phyloP scores from a whole-genome alignment of 176 grass and related monocot species.

The Oryza brachyantha region DNA sequence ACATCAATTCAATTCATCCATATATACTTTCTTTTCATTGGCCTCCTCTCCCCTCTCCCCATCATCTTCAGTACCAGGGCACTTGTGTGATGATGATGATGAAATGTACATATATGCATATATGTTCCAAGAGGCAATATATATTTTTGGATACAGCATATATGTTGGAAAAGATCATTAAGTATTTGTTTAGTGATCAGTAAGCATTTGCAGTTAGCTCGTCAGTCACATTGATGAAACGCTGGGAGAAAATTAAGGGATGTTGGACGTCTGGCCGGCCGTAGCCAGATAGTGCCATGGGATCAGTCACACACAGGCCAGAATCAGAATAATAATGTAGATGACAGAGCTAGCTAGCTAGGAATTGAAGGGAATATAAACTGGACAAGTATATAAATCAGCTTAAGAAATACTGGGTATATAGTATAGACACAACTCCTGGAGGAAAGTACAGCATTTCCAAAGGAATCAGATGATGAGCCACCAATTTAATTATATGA shows the following conservation, averaged over 20 bases:
- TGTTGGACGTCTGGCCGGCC: slow-evolving; percentile 17
- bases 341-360: not conserved
- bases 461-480: slow-evolving; percentile 20
- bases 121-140: not conserved
- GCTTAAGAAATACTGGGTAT: not conserved
- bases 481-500: slow-evolving; percentile 21
- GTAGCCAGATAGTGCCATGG: slow-evolving; percentile 27
- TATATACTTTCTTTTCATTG: not conserved
- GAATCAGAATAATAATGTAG: slow-evolving; percentile 13
- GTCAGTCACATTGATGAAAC: slow-evolving; percentile 39
- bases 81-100: not conserved
- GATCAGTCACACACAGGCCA: not conserved
- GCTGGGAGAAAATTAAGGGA: slow-evolving; percentile 15
- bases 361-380: not conserved
- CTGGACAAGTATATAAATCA: not conserved
- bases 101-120: not conserved
- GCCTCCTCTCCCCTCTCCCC: not conserved
- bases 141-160: not conserved
- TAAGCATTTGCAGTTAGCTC: not conserved
- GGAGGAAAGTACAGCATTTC: slow-evolving; percentile 4
- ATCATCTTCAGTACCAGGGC: not conserved
- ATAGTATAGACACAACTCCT: not conserved
- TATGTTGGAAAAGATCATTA: not conserved
- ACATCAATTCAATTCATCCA: slow-evolving; percentile 31
- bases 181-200: not conserved